phyloP scores from a whole-genome alignment of 2,329 filamentous ascomycete species.

The Fusarium sterilihyphosum region DNA sequence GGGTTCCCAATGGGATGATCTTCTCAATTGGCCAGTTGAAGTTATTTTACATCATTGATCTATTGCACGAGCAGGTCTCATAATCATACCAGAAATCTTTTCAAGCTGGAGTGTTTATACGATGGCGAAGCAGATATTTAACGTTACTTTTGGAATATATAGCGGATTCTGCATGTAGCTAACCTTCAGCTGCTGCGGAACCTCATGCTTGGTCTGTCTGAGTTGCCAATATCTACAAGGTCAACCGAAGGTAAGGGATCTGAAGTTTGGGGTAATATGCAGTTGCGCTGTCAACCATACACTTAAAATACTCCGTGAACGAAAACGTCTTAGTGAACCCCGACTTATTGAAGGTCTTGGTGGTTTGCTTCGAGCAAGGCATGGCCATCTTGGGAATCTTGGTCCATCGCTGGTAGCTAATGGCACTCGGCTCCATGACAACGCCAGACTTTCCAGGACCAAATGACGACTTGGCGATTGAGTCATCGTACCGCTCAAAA shows the following conservation, averaged over 20 bases:
- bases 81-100: too few species aligned
- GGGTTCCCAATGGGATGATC: constrained; percentile 27
- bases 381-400: neutral
- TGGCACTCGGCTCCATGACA: neutral
- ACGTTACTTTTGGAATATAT: fast-evolving
- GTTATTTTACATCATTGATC: neutral
- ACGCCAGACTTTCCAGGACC: neutral
- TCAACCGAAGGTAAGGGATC: neutral
- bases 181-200: fast-evolving
- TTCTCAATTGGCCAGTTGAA: constrained; percentile 18
- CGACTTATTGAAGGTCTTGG: neutral
- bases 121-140: neutral
- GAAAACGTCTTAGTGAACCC: neutral
- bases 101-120: neutral
- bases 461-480: neutral
- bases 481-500: neutral
- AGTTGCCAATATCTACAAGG: neutral
- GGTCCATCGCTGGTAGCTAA: neutral
- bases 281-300: neutral
- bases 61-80: fast-evolving
- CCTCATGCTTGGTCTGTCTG: neutral
- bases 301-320: neutral
- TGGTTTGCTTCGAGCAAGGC: neutral
- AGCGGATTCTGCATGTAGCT: fast-evolving
- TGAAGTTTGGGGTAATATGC: neutral